Evolutionary conservation across 495 filamentous ascomycete species (phyloP).

Genomic region (Clohesyomyces aquaticus): DNA sequence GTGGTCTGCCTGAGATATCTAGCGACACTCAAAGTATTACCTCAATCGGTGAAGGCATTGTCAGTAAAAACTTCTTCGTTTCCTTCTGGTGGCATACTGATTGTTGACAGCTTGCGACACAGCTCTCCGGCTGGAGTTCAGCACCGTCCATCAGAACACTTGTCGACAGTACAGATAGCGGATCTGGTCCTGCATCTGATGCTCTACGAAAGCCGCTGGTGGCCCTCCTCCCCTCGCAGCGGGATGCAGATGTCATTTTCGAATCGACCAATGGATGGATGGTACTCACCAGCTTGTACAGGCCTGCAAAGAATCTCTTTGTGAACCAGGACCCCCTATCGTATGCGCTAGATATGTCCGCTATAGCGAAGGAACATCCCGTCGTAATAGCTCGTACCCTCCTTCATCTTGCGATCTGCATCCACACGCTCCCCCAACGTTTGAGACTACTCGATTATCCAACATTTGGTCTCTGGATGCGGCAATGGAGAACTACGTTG

Average conservation of each 20-base stretch:
- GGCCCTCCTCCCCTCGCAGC: slow-evolving; percentile 33
- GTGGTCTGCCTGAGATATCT: slow-evolving; percentile 22
- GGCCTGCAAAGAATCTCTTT: slow-evolving; percentile 23
- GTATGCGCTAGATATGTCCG: slow-evolving; percentile 29
- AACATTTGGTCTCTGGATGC: slow-evolving; percentile 30
- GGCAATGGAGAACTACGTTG: slow-evolving; percentile 29
- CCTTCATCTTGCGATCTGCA: slow-evolving; percentile 34
- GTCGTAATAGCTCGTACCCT: slow-evolving; percentile 32
- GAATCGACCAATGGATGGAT: slow-evolving; percentile 34
- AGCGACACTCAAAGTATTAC: slow-evolving; percentile 28
- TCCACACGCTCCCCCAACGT: slow-evolving; percentile 27
- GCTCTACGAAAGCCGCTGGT: slow-evolving; percentile 18
- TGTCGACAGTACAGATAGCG: slow-evolving; percentile 15
- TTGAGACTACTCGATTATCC: slow-evolving; percentile 13
- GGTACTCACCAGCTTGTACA: slow-evolving; percentile 24
- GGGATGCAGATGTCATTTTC: slow-evolving; percentile 31
- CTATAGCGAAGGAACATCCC: slow-evolving; percentile 17
- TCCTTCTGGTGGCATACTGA: slow-evolving; percentile 5
- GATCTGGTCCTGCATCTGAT: background rate
- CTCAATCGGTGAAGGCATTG: slow-evolving; percentile 24
- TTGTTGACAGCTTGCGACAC: slow-evolving; percentile 13
- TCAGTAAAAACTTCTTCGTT: background rate
- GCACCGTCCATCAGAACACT: slow-evolving; percentile 30
- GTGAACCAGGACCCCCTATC: slow-evolving; percentile 29
- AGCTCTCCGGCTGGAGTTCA: slow-evolving; percentile 18